Evolutionary conservation across 2,329 filamentous ascomycete species (phyloP), one percentile per base, ranked within the genome.

Genomic region (Calonectria honghensis): DNA sequence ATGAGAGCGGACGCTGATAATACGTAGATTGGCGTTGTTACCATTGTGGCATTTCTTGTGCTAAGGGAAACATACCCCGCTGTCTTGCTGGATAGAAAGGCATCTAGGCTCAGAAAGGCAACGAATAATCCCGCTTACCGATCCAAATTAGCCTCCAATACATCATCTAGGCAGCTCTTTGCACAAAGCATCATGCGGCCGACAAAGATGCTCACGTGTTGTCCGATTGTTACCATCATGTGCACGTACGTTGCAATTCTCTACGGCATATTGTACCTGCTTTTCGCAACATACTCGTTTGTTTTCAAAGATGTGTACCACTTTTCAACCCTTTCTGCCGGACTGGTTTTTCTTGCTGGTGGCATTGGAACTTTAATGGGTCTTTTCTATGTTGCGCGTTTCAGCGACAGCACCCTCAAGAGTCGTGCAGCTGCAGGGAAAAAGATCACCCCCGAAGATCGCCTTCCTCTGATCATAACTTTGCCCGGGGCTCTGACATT

Each of bases 241-340:
- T 90, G 91, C 1, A 79, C 94, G 0, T 94, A 94, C 80, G 90
- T 91, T 4, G 89, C 87, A 41, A 93, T 94, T 78, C 88, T 88
- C 77, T 92, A 91, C 79, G 91, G 90, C 0, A 89, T 92, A 50
- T 80, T 92, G 0, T 93, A 92, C 79, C 87, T 89, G 80, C 86
- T 87, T 68, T 83, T 89, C 1, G 86, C 85, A 5, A 84, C 87
- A 0, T 82, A 89, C 20, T 87, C 87, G 18, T 85, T 88, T 77
- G 90, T 91, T 31, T 94, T 93, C 81, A 84, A 87, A 67, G 88
- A 92, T 78, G 76, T 86, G 6, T 87, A 92, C 29, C 90, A 90
- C 32, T 94, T 91, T 91, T 86, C 87, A 59, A 83, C 84, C 3
- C 27, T 73, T 3, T 70, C 67, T 14, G 72, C 72, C 18, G 75